Evolutionary conservation across 1,284 basidiomycete species (phyloP), one percentile per base, ranked within the genome.

Genomic region (Ceratobasidium sp.): DNA sequence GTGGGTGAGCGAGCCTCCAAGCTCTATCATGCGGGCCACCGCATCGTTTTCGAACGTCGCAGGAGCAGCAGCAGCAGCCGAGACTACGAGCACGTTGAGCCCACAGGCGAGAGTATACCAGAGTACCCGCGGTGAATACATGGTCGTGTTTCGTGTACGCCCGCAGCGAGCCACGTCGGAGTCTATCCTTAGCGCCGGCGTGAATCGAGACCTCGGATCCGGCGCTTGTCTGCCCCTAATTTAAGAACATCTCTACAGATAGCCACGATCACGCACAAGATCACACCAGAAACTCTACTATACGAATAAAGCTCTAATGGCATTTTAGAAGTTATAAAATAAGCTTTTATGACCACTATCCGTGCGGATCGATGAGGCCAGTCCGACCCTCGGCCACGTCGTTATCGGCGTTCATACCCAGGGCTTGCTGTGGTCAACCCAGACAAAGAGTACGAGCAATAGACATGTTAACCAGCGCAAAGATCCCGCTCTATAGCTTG

Each of bases 1-100:
- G 81, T 91, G 89, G 67, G 93, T 90, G 30, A 93, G 86, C 34
- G 94, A 85, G 73, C 95, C 95, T 48, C 92, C 93, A 48, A 97
- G 90, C 78, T 97, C 95, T 75, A 95, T 84, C 10, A 91, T 90
- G 77, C 93, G 90, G 26, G 94, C 91, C 75, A 97, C 85, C 73
- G 90, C 92, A 21, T 90, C 92, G 78, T 97, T 96, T 85, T 93
- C 88, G 82, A 92, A 97, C 3, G 88, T 85, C 74, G 75, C 72
- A 43, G 62, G 28, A 21, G 46, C 30, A 8, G 55, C 21, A 26
- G n/a, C 62, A 36, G 62, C 32, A 10, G 50, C 30, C 5, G 62
- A 52, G 28, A 55, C 62, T 3, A 67, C 28, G 3, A 55, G 3
- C 34, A 67, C 34, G n/a, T 53, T 67, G 28, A 67, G 39, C 12